Evolutionary conservation across 306 rosid genomes (phyloP).

Genomic region (Corylus heterophylla): DNA sequence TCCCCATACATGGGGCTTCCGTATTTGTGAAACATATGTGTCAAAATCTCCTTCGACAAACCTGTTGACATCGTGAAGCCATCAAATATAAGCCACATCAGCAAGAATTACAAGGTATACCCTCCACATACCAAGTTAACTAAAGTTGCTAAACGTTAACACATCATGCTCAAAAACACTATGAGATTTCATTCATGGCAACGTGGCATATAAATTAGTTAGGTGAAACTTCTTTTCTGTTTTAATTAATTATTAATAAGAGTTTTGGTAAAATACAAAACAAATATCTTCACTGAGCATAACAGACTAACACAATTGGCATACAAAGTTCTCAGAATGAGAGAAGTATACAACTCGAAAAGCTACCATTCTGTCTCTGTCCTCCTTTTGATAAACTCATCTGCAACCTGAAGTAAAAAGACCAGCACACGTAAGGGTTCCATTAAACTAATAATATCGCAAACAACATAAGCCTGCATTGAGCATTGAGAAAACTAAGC

Average conservation of each 20-base stretch:
- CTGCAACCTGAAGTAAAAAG: conserved; percentile 69
- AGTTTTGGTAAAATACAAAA: neutral
- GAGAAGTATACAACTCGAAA: conserved; percentile 9
- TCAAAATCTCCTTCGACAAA: conserved; percentile 95
- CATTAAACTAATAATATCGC: neutral
- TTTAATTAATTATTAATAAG: neutral
- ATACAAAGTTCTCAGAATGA: conserved; percentile 19
- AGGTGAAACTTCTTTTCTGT: neutral
- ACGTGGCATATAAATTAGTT: neutral
- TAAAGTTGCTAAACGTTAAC: neutral
- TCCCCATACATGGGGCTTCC: conserved; percentile 91
- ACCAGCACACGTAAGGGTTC: conserved; percentile 23
- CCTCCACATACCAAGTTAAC: neutral
- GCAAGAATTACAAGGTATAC: neutral
- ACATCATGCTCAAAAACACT: neutral
- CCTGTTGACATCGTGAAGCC: conserved; percentile 50
- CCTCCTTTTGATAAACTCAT: conserved; percentile 85
- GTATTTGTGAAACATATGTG: conserved; percentile 66
- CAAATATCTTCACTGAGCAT: neutral
- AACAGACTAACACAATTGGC: neutral
- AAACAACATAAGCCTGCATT: neutral
- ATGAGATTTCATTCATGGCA: neutral
- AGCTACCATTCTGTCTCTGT: conserved; percentile 91
- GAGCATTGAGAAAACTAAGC: conserved; percentile 16
- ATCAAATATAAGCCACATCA: conserved; percentile 30